Evolutionary conservation across 768 basidiomycete species (phyloP), one percentile per base, ranked within the genome.

Genomic region (Trametes cingulata): DNA sequence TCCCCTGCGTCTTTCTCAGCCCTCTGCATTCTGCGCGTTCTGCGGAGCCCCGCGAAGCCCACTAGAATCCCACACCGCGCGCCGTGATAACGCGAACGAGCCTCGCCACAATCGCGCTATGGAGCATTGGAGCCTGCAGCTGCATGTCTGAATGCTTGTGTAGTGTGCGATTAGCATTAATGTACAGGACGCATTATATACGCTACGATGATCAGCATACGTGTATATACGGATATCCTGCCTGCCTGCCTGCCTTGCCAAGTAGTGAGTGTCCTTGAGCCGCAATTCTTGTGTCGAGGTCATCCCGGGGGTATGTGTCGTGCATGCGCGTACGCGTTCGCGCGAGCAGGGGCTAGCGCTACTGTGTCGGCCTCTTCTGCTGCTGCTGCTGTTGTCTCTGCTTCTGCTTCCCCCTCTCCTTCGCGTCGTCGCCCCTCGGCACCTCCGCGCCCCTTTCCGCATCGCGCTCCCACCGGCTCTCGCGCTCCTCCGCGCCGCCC

Each of bases 91-190:
- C 45, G 22, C 20, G 45, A 9, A 15, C 10, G 19, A 24, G 45
- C 22, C 20, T 20, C n/a, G n/a, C n/a, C n/a, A n/a, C n/a, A n/a
- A n/a, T n/a, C n/a, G n/a, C n/a, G n/a, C n/a, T n/a, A n/a, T n/a
- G n/a, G n/a, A n/a, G n/a, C n/a, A n/a, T n/a, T n/a, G n/a, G n/a
- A n/a, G n/a, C n/a, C n/a, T n/a, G n/a, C n/a, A n/a, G n/a, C n/a
- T n/a, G n/a, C n/a, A n/a, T n/a, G n/a, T n/a, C n/a, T n/a, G n/a
- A n/a, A n/a, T n/a, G n/a, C n/a, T n/a, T n/a, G n/a, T n/a, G n/a
- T n/a, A n/a, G n/a, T n/a, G n/a, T 9, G 22, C 27, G 27, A 60
- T 60, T 60, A 60, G 58, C 35, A 60, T 54, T 55, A 55, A n/a
- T 24, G 47, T 61, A 51, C 45, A 37, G n/a, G 12, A 42, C 29